Conservation (phyloP, 768 basidiomycete genomes). For the Mycena rosella region DNA sequence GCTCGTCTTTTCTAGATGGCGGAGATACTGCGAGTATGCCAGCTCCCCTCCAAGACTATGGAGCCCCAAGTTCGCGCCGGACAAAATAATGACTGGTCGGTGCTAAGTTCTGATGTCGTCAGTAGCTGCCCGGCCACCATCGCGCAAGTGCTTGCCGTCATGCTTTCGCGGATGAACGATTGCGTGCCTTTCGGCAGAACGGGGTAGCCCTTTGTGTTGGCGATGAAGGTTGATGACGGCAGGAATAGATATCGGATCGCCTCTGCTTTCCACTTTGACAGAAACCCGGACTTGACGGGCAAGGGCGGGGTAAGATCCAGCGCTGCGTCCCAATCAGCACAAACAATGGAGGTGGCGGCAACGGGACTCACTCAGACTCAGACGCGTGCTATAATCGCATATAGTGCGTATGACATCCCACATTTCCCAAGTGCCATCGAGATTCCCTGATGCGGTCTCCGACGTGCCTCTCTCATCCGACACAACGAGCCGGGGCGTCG, state of each 20-base stretch:
- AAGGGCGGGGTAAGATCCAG: conserved; percentile 93
- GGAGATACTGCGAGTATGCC: conserved; percentile 92
- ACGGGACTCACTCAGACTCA: conserved; percentile 73
- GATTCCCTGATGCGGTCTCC: conserved; percentile 63
- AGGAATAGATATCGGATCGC: conserved; percentile 91
- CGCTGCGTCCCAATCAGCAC: conserved; percentile 62
- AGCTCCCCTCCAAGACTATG: conserved; percentile 86
- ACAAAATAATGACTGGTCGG: conserved; percentile 86
- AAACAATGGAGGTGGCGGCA: conserved; percentile 8
- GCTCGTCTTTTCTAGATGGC: conserved; percentile 86
- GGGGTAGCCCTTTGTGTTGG: conserved; percentile 96
- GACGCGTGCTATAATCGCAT: conserved; percentile 84
- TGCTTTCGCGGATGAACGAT: conserved; percentile 88
- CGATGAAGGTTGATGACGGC: conserved; percentile 92
- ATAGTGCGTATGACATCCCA: conserved; percentile 96
- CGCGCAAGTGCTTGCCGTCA: conserved; percentile 72
- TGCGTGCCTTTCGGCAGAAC: conserved; percentile 96
- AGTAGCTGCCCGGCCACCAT: conserved; percentile 30
- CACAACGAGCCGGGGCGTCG: conserved; percentile 53
- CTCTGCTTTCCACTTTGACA: conserved; percentile 94
- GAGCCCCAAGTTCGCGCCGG: conserved; percentile 70
- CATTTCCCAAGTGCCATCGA: conserved; percentile 95
- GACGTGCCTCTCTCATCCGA: conserved; percentile 51
- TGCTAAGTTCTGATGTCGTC: conserved; percentile 65
- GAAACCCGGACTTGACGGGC: conserved; percentile 79